Evolutionary conservation across 257 asterid genomes (phyloP).

Genomic region (Primulina huaijiensis): DNA sequence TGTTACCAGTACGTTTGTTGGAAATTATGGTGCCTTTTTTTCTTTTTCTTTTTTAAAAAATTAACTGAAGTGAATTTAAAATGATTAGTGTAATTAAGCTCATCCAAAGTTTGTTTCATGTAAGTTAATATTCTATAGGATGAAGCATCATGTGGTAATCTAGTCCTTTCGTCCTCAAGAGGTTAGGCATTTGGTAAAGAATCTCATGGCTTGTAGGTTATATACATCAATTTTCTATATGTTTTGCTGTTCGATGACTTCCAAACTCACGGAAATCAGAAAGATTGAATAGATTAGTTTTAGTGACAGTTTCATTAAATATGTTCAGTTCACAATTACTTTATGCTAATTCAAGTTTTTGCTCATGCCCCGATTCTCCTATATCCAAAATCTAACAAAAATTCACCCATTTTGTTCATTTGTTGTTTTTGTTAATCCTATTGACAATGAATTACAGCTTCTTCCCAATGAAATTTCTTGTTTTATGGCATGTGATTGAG

Average conservation of each 20-base stretch:
- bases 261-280: neutral
- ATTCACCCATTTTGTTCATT: neutral
- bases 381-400: too few relatives aligned
- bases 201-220: neutral
- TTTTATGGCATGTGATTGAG: neutral
- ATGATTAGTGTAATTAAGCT: neutral
- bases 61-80: neutral
- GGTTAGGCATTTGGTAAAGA: neutral
- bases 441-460: conserved; percentile 8
- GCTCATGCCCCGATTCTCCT: neutral
- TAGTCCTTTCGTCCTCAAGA: neutral
- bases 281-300: neutral
- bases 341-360: neutral
- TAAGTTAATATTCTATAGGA: neutral
- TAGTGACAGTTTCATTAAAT: neutral
- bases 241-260: neutral
- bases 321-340: neutral
- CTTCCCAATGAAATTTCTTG: neutral
- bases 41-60: too few relatives aligned
- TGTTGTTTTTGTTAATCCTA: neutral
- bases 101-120: neutral
- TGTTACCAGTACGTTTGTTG: neutral
- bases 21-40: neutral
- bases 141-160: neutral
- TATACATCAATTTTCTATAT: neutral